Conservation (phyloP, 2,329 filamentous ascomycete species). For the Colletotrichum sp. region DNA sequence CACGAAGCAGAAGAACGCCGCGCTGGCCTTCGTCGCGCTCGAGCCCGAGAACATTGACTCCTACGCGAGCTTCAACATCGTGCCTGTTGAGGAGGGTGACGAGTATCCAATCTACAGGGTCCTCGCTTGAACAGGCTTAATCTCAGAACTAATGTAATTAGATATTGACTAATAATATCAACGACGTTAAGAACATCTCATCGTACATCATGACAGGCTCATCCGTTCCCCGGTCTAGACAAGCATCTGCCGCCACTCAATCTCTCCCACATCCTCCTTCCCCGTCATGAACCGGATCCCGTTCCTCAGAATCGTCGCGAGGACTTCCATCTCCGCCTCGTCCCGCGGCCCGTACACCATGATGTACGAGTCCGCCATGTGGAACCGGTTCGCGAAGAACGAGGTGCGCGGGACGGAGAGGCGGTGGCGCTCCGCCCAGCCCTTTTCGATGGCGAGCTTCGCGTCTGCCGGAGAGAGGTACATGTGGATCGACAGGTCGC, state of each 20-base stretch:
- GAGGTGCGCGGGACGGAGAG: constrained; percentile 30
- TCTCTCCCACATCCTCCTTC: background rate
- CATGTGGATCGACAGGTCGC: constrained; percentile 43
- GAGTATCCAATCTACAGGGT: constrained; percentile 35
- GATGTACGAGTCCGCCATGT: constrained; percentile 35
- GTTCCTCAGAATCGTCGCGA: background rate
- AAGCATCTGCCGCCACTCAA: constrained; percentile 2
- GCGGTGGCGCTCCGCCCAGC: constrained; percentile 45
- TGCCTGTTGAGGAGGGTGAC: constrained; percentile 30
- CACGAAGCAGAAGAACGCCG: constrained; percentile 36
- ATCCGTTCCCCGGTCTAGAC: fast-evolving
- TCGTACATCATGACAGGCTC: background rate
- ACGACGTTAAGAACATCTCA: background rate
- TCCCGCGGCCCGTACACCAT: constrained; percentile 45
- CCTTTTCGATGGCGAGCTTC: constrained; percentile 33
- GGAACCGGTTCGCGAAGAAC: background rate
- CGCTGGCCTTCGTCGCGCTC: constrained; percentile 29
- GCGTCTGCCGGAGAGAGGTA: constrained; percentile 42
- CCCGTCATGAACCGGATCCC: constrained; percentile 13
- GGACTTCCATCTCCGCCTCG: constrained; percentile 34
- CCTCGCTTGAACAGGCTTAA: background rate
- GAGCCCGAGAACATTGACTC: constrained; percentile 40
- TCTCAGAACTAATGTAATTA: background rate
- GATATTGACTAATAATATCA: background rate
- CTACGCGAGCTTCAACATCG: constrained; percentile 33